Conservation (phyloP, 768 basidiomycete genomes). For the Trametes coccinea region DNA sequence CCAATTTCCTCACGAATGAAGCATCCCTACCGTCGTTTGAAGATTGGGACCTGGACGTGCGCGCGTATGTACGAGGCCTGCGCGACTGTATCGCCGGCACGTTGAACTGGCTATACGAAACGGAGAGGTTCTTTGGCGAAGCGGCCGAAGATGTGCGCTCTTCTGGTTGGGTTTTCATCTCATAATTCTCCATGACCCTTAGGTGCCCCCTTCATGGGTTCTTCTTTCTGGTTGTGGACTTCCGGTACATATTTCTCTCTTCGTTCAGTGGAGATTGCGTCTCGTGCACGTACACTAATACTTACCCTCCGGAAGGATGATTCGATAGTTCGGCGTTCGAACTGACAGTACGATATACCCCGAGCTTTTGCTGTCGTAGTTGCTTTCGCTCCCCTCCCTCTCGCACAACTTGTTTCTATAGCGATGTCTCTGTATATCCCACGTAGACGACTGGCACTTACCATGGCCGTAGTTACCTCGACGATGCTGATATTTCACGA, state of each 20-base stretch:
- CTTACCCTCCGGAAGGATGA: neutral
- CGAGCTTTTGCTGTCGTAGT: too few relatives aligned
- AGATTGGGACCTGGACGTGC: constrained; percentile 31
- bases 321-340: too few relatives aligned
- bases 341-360: too few relatives aligned
- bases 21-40: constrained; percentile 2
- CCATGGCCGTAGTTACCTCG: too few relatives aligned
- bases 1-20: constrained; percentile 34
- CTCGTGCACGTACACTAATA: neutral
- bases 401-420: too few relatives aligned
- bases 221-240: neutral
- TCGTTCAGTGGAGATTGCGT: neutral
- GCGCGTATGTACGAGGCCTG: constrained; percentile 48
- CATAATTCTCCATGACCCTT: constrained; percentile 5
- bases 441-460: too few relatives aligned
- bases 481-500: too few relatives aligned
- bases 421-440: too few relatives aligned
- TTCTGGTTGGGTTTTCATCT: constrained; percentile 65
- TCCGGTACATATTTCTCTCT: neutral
- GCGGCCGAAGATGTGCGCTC: constrained; percentile 56
- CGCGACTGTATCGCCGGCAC: constrained; percentile 57
- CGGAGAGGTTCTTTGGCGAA: constrained; percentile 57
- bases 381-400: too few relatives aligned
- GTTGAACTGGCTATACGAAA: constrained; percentile 69
- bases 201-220: neutral